Evolutionary conservation across 768 basidiomycete genomes (phyloP).

Genomic region (Leccinum variicolor): DNA sequence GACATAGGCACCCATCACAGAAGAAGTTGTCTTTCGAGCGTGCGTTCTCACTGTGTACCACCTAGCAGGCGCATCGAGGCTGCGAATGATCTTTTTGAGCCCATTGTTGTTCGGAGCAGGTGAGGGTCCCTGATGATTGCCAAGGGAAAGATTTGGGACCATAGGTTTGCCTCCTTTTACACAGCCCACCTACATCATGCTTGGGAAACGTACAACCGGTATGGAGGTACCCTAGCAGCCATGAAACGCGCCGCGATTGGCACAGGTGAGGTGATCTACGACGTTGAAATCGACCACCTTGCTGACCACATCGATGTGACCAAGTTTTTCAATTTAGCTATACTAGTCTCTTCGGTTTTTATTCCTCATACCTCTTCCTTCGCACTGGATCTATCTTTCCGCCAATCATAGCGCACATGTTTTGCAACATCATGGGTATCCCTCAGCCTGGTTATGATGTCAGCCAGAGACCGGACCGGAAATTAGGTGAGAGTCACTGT

Average conservation of each 20-base stretch:
- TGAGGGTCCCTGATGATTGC: slow-evolving; percentile 33
- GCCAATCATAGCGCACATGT: slow-evolving; percentile 76
- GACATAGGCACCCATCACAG: slow-evolving; percentile 79
- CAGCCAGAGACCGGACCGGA: slow-evolving; percentile 45
- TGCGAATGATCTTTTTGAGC: slow-evolving; percentile 69
- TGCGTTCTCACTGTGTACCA: slow-evolving; percentile 76
- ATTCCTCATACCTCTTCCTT: slow-evolving; percentile 81
- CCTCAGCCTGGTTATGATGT: slow-evolving; percentile 66
- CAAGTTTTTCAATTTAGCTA: slow-evolving; percentile 86
- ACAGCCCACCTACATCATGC: slow-evolving; percentile 92
- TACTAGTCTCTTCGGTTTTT: slow-evolving; percentile 91
- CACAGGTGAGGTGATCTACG: slow-evolving; percentile 41
- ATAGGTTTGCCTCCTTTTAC: slow-evolving; percentile 6
- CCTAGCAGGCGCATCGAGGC: slow-evolving; percentile 54
- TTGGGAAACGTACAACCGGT: slow-evolving; percentile 76
- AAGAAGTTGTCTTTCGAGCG: slow-evolving; percentile 88
- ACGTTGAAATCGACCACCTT: slow-evolving; percentile 2
- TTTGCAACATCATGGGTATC: slow-evolving; percentile 94
- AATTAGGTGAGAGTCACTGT: slow-evolving; percentile 42
- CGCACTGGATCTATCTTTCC: slow-evolving; percentile 81
- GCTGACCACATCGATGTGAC: slow-evolving; percentile 9
- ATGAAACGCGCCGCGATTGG: slow-evolving; percentile 56
- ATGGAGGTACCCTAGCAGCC: slow-evolving; percentile 66
- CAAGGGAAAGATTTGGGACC: not conserved
- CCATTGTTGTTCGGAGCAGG: slow-evolving; percentile 90